A percentile compares a stretch with the other conserved stretches of the same genome.
phyloP scores from a whole-genome alignment of 371 early-diverging fungal genomes.

The Nematocida major region DNA sequence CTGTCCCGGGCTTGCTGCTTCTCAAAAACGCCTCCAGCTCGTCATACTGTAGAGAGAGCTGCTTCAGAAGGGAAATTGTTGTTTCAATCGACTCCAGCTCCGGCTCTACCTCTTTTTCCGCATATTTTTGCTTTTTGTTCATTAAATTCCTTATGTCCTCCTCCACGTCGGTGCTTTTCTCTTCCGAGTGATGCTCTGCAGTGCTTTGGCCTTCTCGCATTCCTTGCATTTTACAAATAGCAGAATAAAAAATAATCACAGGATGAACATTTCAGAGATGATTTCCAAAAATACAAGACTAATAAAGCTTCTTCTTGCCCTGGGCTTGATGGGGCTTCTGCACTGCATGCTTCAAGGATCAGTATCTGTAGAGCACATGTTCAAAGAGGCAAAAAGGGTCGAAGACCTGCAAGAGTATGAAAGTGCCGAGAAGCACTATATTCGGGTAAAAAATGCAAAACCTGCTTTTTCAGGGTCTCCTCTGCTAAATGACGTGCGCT shows the following conservation, averaged over 20 bases:
- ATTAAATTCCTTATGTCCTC: conserved; percentile 43
- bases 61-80: conserved; percentile 14
- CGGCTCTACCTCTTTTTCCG: background rate
- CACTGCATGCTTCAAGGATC: background rate
- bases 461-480: too few relatives aligned
- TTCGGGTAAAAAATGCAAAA: background rate
- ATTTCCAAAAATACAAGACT: background rate
- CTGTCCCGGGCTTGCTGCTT: conserved; percentile 12
- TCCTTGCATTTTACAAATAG: background rate
- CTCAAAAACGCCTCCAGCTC: conserved; percentile 47
- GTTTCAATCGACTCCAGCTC: background rate
- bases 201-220: background rate
- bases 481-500: background rate
- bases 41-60: conserved; percentile 45
- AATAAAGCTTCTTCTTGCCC: background rate
- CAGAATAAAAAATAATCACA: conserved; percentile 12
- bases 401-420: background rate
- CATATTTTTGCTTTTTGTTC: background rate
- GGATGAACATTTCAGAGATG: background rate
- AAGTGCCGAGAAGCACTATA: background rate
- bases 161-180: conserved; percentile 16
- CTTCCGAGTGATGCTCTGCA: background rate
- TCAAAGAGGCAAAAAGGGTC: background rate
- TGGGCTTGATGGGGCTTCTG: background rate
- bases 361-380: background rate